phyloP scores from a whole-genome alignment of 768 basidiomycete species.

The Vishniacozyma victoriae region DNA sequence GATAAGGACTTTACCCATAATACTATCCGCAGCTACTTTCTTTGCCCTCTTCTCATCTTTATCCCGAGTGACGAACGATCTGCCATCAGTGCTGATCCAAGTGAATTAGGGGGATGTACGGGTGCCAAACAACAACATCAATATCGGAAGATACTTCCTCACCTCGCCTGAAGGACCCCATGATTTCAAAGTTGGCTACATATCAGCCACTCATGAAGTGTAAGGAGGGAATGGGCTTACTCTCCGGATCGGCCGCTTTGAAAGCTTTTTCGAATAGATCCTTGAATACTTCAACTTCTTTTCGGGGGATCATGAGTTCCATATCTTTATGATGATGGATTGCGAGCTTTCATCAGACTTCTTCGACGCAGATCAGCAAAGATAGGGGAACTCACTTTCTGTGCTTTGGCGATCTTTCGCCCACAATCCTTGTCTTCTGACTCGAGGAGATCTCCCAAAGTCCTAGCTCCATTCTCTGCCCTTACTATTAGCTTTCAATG shows the following conservation, averaged over 20 bases:
- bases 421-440: constrained; percentile 17
- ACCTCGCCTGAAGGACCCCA: constrained; percentile 40
- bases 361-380: too few species aligned
- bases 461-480: constrained; percentile 26
- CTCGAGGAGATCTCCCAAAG: constrained; percentile 31
- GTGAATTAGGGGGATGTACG: constrained; percentile 14
- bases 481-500: constrained; percentile 14
- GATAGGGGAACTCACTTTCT: constrained; percentile 30
- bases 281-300: constrained; percentile 30
- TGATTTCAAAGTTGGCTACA: constrained; percentile 38
- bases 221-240: constrained; percentile 7
- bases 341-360: constrained; percentile 25
- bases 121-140: constrained; percentile 40
- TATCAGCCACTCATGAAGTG: background rate
- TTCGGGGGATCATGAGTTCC: constrained; percentile 37
- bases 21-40: constrained; percentile 6
- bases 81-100: too few species aligned
- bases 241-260: constrained; percentile 26
- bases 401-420: constrained; percentile 24
- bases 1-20: constrained; percentile 28
- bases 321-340: constrained; percentile 34
- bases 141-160: constrained; percentile 36
- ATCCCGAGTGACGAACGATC: constrained; percentile 16
- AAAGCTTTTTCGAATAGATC: constrained; percentile 22
- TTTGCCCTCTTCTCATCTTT: constrained; percentile 10